phyloP scores from a whole-genome alignment of 768 basidiomycete species.

The Rhodosporidiobolus sp. region DNA sequence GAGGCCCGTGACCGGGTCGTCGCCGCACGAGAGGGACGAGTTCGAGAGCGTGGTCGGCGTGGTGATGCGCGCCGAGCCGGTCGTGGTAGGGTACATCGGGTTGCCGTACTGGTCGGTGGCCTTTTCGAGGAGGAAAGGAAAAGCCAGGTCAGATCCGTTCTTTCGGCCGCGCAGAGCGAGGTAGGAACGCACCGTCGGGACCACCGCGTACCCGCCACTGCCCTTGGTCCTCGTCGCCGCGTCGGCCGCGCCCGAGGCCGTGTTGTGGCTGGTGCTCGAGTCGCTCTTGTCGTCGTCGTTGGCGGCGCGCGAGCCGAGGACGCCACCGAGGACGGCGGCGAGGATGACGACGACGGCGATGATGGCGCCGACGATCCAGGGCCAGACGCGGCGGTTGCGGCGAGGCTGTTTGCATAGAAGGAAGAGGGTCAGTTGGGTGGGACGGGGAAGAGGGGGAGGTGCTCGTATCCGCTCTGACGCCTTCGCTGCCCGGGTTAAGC shows the following conservation, averaged over 20 bases:
- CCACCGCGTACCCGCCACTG: slow-evolving; percentile 74
- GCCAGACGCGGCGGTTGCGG: slow-evolving; percentile 45
- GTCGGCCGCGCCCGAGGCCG: slow-evolving; percentile 48
- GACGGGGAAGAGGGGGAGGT: background rate
- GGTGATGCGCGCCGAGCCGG: slow-evolving; percentile 54
- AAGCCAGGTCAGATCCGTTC: background rate
- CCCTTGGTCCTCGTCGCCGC: slow-evolving; percentile 68
- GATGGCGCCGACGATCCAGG: slow-evolving; percentile 60
- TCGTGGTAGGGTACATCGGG: slow-evolving; percentile 59
- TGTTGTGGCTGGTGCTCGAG: slow-evolving; percentile 41
- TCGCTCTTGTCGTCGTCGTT: slow-evolving; percentile 51
- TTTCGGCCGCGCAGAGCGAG: background rate
- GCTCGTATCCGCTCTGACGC: background rate
- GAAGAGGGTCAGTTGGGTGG: background rate
- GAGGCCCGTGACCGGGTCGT: slow-evolving; percentile 63
- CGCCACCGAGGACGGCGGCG: slow-evolving; percentile 62
- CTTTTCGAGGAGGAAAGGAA: background rate
- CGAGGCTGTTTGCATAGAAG: background rate
- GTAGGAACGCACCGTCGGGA: slow-evolving; percentile 68
- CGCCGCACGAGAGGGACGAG: slow-evolving; percentile 65
- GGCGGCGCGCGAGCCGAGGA: slow-evolving; percentile 65
- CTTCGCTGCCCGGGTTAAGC: background rate
- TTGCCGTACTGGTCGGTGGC: slow-evolving; percentile 40
- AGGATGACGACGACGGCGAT: slow-evolving; percentile 50
- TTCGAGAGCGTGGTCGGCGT: slow-evolving; percentile 53